Conservation (phyloP, 257 asterid species). For the Orobanche coerulescens region DNA sequence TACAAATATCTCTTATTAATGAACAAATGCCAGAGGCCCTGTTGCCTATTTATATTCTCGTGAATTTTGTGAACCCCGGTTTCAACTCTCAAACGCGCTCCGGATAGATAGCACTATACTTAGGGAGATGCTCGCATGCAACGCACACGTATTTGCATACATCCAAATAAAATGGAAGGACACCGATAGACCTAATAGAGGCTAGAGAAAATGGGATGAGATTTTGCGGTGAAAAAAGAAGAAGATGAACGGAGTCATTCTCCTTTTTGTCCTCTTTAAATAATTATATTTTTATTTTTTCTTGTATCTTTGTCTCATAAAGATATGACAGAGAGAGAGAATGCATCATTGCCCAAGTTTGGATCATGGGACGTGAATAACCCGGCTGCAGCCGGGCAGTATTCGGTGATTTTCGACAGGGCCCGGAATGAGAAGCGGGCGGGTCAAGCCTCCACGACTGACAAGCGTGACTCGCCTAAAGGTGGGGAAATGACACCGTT, state of each 20-base stretch:
- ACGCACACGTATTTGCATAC: background rate
- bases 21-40: too few relatives aligned
- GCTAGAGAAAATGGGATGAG: background rate
- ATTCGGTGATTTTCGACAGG: slow-evolving; percentile 40
- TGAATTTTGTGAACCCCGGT: background rate
- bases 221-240: slow-evolving; percentile 11
- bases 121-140: slow-evolving; percentile 10
- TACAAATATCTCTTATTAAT: too few relatives aligned
- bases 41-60: background rate
- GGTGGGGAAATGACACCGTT: slow-evolving; percentile 14
- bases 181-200: slow-evolving; percentile 11
- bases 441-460: background rate
- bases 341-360: slow-evolving; percentile 35
- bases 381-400: slow-evolving; percentile 35
- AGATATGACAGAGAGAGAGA: slow-evolving; percentile 30
- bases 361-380: slow-evolving; percentile 51
- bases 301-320: background rate
- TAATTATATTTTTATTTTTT: background rate
- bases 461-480: slow-evolving; percentile 21
- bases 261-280: background rate
- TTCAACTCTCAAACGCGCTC: slow-evolving; percentile 2
- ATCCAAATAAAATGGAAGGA: slow-evolving; percentile 6
- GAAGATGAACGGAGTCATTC: background rate
- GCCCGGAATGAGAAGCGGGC: slow-evolving; percentile 36
- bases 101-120: slow-evolving; percentile 19